Base-by-base conservation (phyloP, 1,284 basidiomycete species). In the Cryptococcus sp. region DNA sequence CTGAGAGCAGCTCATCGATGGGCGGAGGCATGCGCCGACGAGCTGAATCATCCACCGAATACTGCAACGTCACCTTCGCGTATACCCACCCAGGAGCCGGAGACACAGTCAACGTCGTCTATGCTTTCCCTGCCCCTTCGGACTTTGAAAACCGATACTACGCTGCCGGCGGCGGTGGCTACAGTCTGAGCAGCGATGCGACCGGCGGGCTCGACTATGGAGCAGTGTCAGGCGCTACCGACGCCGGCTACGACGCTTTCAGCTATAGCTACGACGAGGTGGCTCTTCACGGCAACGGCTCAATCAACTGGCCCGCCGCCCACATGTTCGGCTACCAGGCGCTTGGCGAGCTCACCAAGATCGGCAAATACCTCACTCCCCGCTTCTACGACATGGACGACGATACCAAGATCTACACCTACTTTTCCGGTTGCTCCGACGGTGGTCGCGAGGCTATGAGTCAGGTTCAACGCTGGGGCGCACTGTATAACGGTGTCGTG, bases 401-500 rank as follows among this genome's bases (percentile, higher is more conserved):
- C 11, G 15, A n/a, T 6, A 42, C 54, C 46, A 59, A 61, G 41
- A 47, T 62, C 38, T 57, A 60, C 48, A 54, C 59, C 1, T 66
- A 65, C 50, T 67, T 47, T 41, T 41, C 27, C 22, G 68, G 64
- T 1, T 73, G 73, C 59, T 70, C 73, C 17, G 65, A 62, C 6
- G 73, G 73, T 19, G 72, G 72, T 16, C 61, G 68, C 39, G 71
- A 75, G 57, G 73, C 62, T 4, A 51, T 69, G n/a, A 61, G 61
- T 31, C 54, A 62, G 15, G 69, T 65, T 8, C 57, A 70, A 50
- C 50, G 61, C 3, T 70, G 57, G 56, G 68, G 69, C 1, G 60
- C 66, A 5, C 69, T 76, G 53, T 78, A 72, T 60, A 72, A 78
- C 57, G 76, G 74, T 35, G 56, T 74, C 17, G 39, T 78, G 27